Evolutionary conservation across 331 rosid species (phyloP).

Genomic region (Phaseolus coccineus): DNA sequence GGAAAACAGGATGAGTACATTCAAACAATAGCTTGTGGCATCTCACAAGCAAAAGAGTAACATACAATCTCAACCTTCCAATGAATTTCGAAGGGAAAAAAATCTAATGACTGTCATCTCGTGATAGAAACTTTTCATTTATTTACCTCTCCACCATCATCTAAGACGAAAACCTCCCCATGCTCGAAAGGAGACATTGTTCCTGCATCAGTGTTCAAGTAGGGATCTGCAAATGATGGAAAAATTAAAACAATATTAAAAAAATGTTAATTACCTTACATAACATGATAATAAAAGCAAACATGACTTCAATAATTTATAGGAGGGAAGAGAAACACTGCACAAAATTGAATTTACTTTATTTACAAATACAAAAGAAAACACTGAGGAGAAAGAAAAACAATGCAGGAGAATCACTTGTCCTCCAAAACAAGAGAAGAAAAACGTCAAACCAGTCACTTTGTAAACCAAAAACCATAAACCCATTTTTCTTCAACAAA

Average conservation of each 20-base stretch:
- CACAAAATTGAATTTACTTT: constrained; percentile 26
- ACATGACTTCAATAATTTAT: constrained; percentile 20
- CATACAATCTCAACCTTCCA: constrained; percentile 12
- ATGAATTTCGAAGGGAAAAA: not conserved
- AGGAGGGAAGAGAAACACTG: constrained; percentile 35
- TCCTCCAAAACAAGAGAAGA: constrained; percentile 38
- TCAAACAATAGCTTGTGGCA: not conserved
- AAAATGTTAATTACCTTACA: not conserved
- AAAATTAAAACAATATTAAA: constrained; percentile 35
- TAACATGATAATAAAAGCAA: constrained; percentile 21
- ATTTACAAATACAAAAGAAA: constrained; percentile 10
- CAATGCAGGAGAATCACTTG: constrained; percentile 9
- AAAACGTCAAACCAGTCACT: constrained; percentile 25
- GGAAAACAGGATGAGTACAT: constrained; percentile 2
- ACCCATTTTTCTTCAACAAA: constrained; percentile 10
- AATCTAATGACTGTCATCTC: constrained; percentile 15
- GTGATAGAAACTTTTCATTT: not conserved
- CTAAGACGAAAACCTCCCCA: constrained; percentile 89
- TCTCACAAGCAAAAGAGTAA: constrained; percentile 7
- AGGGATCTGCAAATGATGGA: constrained; percentile 70
- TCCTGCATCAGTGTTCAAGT: constrained; percentile 88
- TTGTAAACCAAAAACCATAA: constrained; percentile 1
- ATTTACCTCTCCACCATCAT: constrained; percentile 93
- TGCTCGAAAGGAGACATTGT: constrained; percentile 96
- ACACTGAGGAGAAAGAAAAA: not conserved